Evolutionary conservation across 768 basidiomycete species (phyloP), one percentile per base, ranked within the genome.

Genomic region (Termitomyces eurrhizus): DNA sequence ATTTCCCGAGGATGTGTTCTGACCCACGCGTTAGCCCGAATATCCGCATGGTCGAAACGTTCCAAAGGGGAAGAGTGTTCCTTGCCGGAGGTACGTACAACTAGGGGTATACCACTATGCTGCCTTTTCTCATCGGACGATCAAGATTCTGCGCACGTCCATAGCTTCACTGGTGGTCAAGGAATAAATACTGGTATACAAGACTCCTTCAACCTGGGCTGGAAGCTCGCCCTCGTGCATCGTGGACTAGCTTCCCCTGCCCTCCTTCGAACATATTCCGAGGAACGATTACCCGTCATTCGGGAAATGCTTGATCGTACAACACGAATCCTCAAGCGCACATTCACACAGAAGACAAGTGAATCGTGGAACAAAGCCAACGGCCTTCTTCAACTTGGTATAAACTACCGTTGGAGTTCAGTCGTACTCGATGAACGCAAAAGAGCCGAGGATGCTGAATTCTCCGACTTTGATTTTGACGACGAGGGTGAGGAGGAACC

Each of bases 331-430:
- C 57, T 69, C 48, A 60, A 69, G 26, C 66, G 66, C 44, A 66
- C 69, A 18, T 69, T 74, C 8, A 44, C 52, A 45, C 59, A 63
- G 29, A 57, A 57, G 11, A 35, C 58, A 14, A 7, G 33, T 12
- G 66, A 62, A 21, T 57, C 57, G 9, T 71, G 68, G 68, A 60
- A 68, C 16, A 66, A 67, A 26, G 56, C 54, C 3, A 65, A 67
- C 18, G 65, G 66, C 2, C 58, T 81, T 5, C 63, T 68, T 21
- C 79, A 81, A 68, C 76, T 83, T 39, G 82, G 80, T 8, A 73
- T 84, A 48, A 85, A 85, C 68, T 85, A 80, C 64, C 75, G 84
- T 9, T 76, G 77, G 69, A 84, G 83, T 65, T 62, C 77, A 0
- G 73, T 83, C 24, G 72, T 84, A 1, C 26, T 80, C 14, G 83